Conservation (phyloP, 2,329 filamentous ascomycete genomes). For the Diplodia seriata region DNA sequence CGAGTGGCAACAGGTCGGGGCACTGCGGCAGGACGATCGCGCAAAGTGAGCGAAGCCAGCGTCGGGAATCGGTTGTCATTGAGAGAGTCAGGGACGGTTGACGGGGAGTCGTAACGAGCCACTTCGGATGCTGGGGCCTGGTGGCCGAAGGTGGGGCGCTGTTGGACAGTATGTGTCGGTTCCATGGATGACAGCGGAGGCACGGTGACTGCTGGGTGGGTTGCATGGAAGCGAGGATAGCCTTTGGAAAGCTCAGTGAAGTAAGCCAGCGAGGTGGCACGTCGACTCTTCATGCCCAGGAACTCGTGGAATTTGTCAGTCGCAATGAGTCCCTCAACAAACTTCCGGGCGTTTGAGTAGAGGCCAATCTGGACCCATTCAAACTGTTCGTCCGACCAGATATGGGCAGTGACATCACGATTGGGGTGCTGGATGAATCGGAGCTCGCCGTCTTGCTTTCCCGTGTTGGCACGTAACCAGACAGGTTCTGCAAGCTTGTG, state of each 20-base stretch:
- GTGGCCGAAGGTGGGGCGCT: background rate
- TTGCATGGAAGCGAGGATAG: slow-evolving; percentile 26
- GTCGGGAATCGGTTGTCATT: slow-evolving; percentile 19
- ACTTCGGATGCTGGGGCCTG: background rate
- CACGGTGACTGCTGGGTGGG: background rate
- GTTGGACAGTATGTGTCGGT: background rate
- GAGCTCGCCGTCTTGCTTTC: slow-evolving; percentile 51
- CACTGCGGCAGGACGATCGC: background rate
- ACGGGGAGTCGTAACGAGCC: slow-evolving; percentile 23
- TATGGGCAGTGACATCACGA: slow-evolving; percentile 56
- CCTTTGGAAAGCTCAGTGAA: slow-evolving; percentile 51
- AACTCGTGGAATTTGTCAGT: slow-evolving; percentile 5
- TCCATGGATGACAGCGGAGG: slow-evolving; percentile 10
- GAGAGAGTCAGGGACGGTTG: background rate
- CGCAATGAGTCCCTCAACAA: slow-evolving; percentile 47
- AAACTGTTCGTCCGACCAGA: slow-evolving; percentile 51
- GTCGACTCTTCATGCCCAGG: slow-evolving; percentile 42
- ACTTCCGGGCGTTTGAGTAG: slow-evolving; percentile 51
- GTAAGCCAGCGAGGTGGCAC: slow-evolving; percentile 47
- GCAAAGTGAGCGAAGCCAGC: slow-evolving; percentile 3
- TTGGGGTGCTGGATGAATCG: slow-evolving; percentile 57
- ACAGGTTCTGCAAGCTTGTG: slow-evolving; percentile 51
- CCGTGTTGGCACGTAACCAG: slow-evolving; percentile 45
- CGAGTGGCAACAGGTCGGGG: slow-evolving; percentile 1
- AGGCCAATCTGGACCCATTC: slow-evolving; percentile 56